Evolutionary conservation across 2,329 filamentous ascomycete genomes (phyloP).

Genomic region (Pseudogymnoascus sp.): DNA sequence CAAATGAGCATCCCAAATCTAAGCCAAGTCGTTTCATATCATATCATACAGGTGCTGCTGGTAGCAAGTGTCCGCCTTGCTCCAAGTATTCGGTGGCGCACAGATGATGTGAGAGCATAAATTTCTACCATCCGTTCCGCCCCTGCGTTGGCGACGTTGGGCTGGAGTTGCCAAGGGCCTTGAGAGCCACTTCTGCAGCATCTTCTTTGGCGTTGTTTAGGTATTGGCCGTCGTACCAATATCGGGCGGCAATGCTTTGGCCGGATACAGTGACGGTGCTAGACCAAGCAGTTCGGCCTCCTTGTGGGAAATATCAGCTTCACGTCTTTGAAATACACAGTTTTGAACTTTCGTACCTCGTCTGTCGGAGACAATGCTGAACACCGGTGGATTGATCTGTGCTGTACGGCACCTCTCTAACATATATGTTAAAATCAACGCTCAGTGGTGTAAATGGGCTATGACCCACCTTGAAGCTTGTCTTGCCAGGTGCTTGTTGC

Average conservation of each 20-base stretch:
- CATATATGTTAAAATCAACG: conserved; percentile 15
- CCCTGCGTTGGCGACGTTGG: conserved; percentile 36
- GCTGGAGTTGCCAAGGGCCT: conserved; percentile 40
- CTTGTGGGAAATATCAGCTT: conserved; percentile 36
- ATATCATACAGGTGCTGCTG: conserved; percentile 8
- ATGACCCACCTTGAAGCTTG: conserved; percentile 31
- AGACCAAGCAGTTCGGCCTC: conserved; percentile 86
- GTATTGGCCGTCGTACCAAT: conserved; percentile 86
- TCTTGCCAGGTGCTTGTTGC: conserved; percentile 29
- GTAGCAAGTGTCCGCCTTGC: conserved; percentile 4
- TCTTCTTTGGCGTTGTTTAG: conserved; percentile 84
- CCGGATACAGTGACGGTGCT: conserved; percentile 67
- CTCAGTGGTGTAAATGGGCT: conserved; percentile 21
- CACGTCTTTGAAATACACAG: conserved; percentile 7
- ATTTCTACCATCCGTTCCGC: conserved; percentile 30
- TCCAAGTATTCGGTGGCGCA: conserved; percentile 1
- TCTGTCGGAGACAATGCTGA: conserved; percentile 66
- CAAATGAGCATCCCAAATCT: conserved; percentile 2
- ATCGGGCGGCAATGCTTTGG: conserved; percentile 60
- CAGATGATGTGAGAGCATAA: conserved; percentile 7
- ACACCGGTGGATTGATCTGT: conserved; percentile 48
- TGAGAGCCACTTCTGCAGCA: conserved; percentile 73
- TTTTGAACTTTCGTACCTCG: conserved; percentile 46
- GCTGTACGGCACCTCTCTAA: conserved; percentile 50
- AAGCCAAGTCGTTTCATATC: conserved; percentile 7